Evolutionary conservation across 306 rosid genomes (phyloP).

Genomic region (Sicyos baderoa): DNA sequence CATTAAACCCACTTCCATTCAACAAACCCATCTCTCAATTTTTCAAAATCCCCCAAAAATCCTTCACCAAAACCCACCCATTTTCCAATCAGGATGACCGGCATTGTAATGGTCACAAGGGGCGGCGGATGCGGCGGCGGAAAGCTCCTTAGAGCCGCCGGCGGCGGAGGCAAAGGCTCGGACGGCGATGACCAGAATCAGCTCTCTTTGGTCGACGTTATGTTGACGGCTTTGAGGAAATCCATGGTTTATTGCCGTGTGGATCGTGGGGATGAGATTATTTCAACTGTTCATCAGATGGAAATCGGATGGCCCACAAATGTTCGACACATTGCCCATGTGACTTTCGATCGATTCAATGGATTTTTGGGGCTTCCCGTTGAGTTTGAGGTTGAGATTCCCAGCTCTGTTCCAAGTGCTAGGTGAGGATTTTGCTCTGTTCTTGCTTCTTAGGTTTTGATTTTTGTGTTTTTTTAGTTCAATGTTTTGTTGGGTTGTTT

Average conservation of each 20-base stretch:
- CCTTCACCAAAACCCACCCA: not conserved
- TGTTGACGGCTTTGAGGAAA: conserved; percentile 65
- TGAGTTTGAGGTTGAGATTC: conserved; percentile 74
- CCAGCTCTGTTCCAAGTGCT: conserved; percentile 90
- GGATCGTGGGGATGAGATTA: conserved; percentile 52
- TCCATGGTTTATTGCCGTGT: conserved; percentile 83
- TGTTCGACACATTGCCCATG: conserved; percentile 74
- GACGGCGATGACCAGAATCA: conserved; percentile 53
- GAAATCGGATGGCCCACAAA: conserved; percentile 95
- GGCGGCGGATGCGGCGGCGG: conserved; percentile 65
- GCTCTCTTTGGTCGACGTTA: conserved; percentile 43
- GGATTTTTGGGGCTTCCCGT: conserved; percentile 88
- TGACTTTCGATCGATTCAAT: conserved; percentile 84
- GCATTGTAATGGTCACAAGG: conserved; percentile 59
- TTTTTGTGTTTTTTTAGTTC: too few species aligned
- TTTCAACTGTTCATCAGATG: conserved; percentile 57
- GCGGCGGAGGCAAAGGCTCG: conserved; percentile 16
- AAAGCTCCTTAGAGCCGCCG: conserved; percentile 5
- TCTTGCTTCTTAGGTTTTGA: not conserved
- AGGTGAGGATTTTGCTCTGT: conserved; percentile 34
- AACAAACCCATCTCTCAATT: not conserved
- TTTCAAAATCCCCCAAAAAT: too few species aligned
- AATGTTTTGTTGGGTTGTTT: conserved; percentile 5
- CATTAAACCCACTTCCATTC: conserved; percentile 17
- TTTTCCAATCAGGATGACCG: conserved; percentile 41